Percentiles rank a stretch among this genome's conserved stretches.
Conservation (phyloP, 2,329 filamentous ascomycete species). For the Cytospora piceae region DNA sequence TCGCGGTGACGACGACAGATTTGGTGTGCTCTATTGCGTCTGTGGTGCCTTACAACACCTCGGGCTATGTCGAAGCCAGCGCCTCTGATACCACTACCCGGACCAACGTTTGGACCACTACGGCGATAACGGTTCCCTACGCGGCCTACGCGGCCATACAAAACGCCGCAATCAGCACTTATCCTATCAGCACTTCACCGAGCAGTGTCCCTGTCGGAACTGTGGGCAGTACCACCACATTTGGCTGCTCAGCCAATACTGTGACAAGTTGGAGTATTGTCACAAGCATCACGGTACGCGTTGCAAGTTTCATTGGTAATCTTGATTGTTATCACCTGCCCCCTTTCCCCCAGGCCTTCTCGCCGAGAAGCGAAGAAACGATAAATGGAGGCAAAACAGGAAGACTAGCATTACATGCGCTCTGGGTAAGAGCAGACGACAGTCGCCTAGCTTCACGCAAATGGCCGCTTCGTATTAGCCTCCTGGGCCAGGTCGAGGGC, state of each 20-base stretch:
- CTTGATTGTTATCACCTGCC: too few relatives aligned
- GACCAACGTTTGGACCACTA: neutral
- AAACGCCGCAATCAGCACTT: neutral
- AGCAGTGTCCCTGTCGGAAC: neutral
- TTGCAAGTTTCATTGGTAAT: neutral
- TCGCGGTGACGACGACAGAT: constrained; percentile 11
- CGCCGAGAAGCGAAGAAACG: too few relatives aligned
- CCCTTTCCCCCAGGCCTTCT: too few relatives aligned
- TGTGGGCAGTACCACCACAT: neutral
- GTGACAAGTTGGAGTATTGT: constrained; percentile 21
- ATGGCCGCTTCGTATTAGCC: neutral
- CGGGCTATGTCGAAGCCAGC: neutral
- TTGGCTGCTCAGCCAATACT: constrained; percentile 12
- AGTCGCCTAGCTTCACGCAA: neutral
- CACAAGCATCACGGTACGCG: constrained; percentile 15
- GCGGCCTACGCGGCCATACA: constrained; percentile 6
- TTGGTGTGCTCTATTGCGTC: constrained; percentile 18
- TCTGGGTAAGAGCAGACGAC: neutral
- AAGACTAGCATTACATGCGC: neutral
- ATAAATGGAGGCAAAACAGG: too few relatives aligned
- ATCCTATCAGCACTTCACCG: neutral
- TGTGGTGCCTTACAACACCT: constrained; percentile 1
- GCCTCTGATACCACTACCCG: neutral
- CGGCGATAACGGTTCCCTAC: constrained; percentile 11
- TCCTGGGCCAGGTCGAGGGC: neutral